Evolutionary conservation across 1,139 yeast genomes (phyloP), one percentile per base, ranked within the genome.

Genomic region (Debaryomyces robertsiae): DNA sequence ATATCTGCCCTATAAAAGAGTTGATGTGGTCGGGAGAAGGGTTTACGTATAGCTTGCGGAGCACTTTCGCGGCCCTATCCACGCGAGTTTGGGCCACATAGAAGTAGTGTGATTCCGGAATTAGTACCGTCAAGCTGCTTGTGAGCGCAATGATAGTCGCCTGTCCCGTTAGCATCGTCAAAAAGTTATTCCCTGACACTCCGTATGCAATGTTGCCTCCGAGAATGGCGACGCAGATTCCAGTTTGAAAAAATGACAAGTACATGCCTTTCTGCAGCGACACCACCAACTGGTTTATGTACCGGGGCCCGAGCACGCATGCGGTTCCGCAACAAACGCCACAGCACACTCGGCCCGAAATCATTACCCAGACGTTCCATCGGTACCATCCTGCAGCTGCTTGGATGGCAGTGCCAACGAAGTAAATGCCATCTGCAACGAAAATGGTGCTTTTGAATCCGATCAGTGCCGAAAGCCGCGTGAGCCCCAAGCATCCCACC

Each of bases 291-390:
- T 60, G 62, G 27, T 53, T 46, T 38, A 63, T 54, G 44, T 53
- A 63, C 14, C 63, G 46, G 0, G 70, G 67, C 3, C 60, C 58
- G 2, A 60, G 38, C 3, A 62, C 62, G 25, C 63, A 47, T 27
- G 60, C 44, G 2, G 55, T 43, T 2, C 70, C 70, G 27, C 63
- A 58, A 10, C 60, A 40, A 3, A 57, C 37, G 2, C 70, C 72
- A 37, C 53, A 44, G 3, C 58, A 11, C 4, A 58, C 28, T 27
- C 69, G 43, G 3, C 65, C 65, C n/a, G 39, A 18, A 3, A 53
- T 41, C 33, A 53, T 54, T 6, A 44, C 47, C 52, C 51, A 47
- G 22, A 44, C 25, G 10, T 22, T 23, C 23, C 23, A 41, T 13
- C 9, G 18, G 14, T 25, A 32, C 11, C 30, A 33, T 13, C 41